Base-by-base conservation (phyloP, 345 rosid species). In the Eutrema japonicum region DNA sequence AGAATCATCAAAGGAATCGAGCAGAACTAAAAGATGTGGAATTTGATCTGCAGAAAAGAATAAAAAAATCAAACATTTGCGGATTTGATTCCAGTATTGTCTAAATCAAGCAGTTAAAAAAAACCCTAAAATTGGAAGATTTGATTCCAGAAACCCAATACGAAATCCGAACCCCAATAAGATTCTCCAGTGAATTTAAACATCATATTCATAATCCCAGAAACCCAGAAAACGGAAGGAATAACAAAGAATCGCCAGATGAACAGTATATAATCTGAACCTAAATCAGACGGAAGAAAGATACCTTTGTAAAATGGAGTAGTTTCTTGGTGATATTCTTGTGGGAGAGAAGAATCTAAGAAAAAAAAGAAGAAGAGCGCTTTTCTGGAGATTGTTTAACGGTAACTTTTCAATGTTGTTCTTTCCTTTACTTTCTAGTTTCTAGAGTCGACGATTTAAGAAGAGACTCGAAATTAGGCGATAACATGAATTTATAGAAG, bases 361-460 rank as follows among this genome's bases (percentile, higher is more conserved):
- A 61, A 43, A 49, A 4, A 3, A 47, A 50, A 27, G 49, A 71
- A 66, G 57, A 64, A 18, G 71, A 56, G 51, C 60, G 77, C 13
- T 66, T 66, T 73, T 14, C 30, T 65, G 68, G 56, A 63, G 35
- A 54, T 54, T 63, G 66, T 45, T 37, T 54, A 47, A 70, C 75
- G 71, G 66, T 70, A 45, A 51, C 27, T 75, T 60, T 12, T 50
- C 52, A 11, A 43, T 32, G 2, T 38, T 47, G 48, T 64, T 64
- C 47, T 74, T 58, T 66, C 8, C 65, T 56, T 47, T 27, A 10
- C 46, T 45, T 69, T 69, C 14, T 3, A 6, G 61, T 45, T 69
- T 69, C 14, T 3, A 6, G 61, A 41, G 35, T 40, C 32, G 49
- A 33, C 7, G 56, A 52, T 60, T 52, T 12, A 26, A 8, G 74